phyloP scores from a whole-genome alignment of 495 filamentous ascomycete genomes.

The Hypoxylon subgilvum region DNA sequence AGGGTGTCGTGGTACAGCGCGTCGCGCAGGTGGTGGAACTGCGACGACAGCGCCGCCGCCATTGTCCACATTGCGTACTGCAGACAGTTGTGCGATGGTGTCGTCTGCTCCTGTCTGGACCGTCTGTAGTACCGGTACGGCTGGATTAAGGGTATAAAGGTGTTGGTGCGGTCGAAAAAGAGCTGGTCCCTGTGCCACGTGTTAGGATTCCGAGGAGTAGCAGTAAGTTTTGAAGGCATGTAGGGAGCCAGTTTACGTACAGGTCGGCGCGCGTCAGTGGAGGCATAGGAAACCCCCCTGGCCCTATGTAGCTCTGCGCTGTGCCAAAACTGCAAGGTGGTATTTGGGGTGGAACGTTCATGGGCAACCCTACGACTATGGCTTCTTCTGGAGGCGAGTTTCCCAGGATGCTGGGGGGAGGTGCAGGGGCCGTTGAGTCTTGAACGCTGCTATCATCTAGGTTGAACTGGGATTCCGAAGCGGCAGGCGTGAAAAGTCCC shows the following conservation, averaged over 20 bases:
- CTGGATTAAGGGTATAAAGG: conserved; percentile 5
- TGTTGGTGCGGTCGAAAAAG: conserved; percentile 7
- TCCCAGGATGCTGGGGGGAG: neutral
- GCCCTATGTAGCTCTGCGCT: neutral
- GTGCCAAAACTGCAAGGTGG: neutral
- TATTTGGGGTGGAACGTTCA: neutral
- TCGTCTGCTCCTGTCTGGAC: neutral
- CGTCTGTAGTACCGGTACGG: conserved; percentile 7
- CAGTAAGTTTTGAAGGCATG: neutral
- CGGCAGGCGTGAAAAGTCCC: neutral
- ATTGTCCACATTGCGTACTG: conserved; percentile 63
- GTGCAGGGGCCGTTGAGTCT: neutral
- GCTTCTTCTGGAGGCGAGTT: neutral
- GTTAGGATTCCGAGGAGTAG: neutral
- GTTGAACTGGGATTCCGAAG: conserved; percentile 13
- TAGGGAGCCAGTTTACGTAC: neutral
- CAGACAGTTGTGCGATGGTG: conserved; percentile 44
- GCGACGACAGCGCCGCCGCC: conserved; percentile 57
- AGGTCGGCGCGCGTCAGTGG: conserved; percentile 8
- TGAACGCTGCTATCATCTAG: neutral
- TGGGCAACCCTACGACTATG: neutral
- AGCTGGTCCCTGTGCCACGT: conserved; percentile 1
- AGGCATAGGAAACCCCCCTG: neutral
- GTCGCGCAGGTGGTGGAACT: conserved; percentile 54
- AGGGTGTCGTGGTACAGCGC: conserved; percentile 56